phyloP scores from a whole-genome alignment of 352 stramenopile species.

The Discostella stelligera region DNA sequence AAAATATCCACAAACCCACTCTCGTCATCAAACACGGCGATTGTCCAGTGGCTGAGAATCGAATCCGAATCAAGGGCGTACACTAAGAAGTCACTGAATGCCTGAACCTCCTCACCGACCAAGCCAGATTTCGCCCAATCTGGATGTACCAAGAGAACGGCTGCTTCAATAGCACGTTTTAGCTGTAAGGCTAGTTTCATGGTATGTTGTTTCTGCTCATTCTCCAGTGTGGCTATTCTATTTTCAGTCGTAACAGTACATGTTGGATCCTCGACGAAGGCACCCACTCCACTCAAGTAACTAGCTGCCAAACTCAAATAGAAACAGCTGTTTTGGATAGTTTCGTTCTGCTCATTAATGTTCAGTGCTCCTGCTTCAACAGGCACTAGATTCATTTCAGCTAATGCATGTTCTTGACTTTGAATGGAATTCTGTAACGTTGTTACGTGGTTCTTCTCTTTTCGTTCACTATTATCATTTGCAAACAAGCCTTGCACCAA shows the following conservation, averaged over 20 bases:
- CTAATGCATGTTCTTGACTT: conserved; percentile 26
- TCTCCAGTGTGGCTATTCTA: conserved; percentile 16
- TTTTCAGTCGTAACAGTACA: conserved; percentile 31
- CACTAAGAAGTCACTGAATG: conserved; percentile 73
- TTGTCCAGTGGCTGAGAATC: conserved; percentile 57
- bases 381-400: conserved; percentile 41
- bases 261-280: conserved; percentile 31
- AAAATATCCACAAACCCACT: conserved; percentile 69
- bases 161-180: conserved; percentile 67
- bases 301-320: conserved; percentile 65
- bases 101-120: conserved; percentile 69
- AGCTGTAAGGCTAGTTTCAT: conserved; percentile 57
- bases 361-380: conserved; percentile 58
- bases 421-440: conserved; percentile 28
- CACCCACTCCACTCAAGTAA: conserved; percentile 62
- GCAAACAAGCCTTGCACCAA: conserved; percentile 62
- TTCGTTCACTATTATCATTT: conserved; percentile 32
- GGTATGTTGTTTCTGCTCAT: conserved; percentile 28
- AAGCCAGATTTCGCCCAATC: conserved; percentile 56
- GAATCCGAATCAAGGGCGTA: conserved; percentile 61
- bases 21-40: conserved; percentile 63
- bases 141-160: conserved; percentile 63
- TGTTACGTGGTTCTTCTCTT: conserved; percentile 26
- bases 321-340: conserved; percentile 68
- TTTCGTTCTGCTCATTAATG: conserved; percentile 60